A percentile compares a stretch with the other conserved stretches of the same genome.
Evolutionary conservation across 345 rosid genomes (phyloP).

Genomic region (Eucalyptus marginata): DNA sequence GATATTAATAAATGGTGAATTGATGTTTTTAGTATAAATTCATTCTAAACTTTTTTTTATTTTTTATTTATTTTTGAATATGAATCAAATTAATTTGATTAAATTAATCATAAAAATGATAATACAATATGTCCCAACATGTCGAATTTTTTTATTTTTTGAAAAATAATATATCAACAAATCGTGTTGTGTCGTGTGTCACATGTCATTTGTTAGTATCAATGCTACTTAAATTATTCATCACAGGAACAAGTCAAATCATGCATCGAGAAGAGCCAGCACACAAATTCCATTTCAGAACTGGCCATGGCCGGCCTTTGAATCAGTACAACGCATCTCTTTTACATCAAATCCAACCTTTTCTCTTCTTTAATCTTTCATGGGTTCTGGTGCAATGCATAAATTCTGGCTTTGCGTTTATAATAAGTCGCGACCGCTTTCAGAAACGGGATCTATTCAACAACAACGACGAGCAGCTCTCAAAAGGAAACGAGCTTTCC

Average conservation of each 20-base stretch:
- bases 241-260: neutral
- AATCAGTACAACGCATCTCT: neutral
- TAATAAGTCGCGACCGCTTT: neutral
- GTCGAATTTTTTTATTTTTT: rapidly evolving
- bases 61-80: too few species aligned
- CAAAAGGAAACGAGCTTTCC: neutral
- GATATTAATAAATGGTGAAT: rapidly evolving
- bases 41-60: too few species aligned
- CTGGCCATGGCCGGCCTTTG: neutral
- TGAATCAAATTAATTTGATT: too few species aligned
- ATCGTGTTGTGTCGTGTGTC: rapidly evolving
- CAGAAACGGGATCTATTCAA: neutral
- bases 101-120: too few species aligned
- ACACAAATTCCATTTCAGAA: neutral
- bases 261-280: neutral
- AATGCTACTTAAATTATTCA: rapidly evolving
- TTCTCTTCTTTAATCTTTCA: neutral
- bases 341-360: neutral
- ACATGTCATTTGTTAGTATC: rapidly evolving
- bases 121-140: rapidly evolving
- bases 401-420: neutral
- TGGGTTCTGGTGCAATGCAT: neutral
- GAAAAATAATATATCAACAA: rapidly evolving
- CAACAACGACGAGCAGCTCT: neutral
- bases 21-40: too few species aligned